A percentile compares a stretch with the other conserved stretches of the same genome.
phyloP scores from a whole-genome alignment of 2,329 filamentous ascomycete genomes.

The Fusarium xylarioides region DNA sequence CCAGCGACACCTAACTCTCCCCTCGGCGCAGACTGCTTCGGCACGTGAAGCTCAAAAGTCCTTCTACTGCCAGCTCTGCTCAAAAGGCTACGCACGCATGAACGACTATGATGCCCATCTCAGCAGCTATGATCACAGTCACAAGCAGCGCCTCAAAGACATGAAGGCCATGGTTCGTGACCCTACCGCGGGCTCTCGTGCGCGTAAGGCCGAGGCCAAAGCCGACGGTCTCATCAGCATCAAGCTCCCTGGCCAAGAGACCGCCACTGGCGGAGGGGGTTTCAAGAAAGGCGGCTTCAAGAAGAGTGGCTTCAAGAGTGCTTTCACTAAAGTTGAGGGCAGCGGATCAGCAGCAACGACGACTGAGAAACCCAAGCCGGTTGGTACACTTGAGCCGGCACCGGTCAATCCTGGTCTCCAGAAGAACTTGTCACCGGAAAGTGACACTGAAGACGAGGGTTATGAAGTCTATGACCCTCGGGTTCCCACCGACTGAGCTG shows the following conservation, averaged over 20 bases:
- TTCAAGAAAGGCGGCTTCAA: constrained; percentile 79
- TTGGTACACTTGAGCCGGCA: constrained; percentile 31
- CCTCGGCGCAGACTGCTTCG: constrained; percentile 66
- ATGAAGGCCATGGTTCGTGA: constrained; percentile 86
- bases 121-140: constrained; percentile 92
- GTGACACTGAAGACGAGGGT: constrained; percentile 74
- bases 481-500: constrained; percentile 66
- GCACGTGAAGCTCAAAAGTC: constrained; percentile 81
- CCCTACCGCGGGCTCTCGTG: constrained; percentile 69
- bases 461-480: constrained; percentile 74
- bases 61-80: constrained; percentile 88
- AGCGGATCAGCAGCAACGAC: constrained; percentile 46
- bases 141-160: constrained; percentile 88
- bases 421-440: constrained; percentile 54
- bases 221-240: constrained; percentile 75
- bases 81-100: constrained; percentile 93
- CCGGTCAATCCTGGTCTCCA: constrained; percentile 29
- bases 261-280: constrained; percentile 52
- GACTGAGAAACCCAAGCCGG: constrained; percentile 51
- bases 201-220: constrained; percentile 75
- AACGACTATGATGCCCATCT: constrained; percentile 97
- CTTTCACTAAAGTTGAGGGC: constrained; percentile 67
- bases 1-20: constrained; percentile 66
- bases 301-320: constrained; percentile 84
- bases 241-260: constrained; percentile 60